Conservation (phyloP, 176 grass and related monocot genomes). For the Zea luxurians region DNA sequence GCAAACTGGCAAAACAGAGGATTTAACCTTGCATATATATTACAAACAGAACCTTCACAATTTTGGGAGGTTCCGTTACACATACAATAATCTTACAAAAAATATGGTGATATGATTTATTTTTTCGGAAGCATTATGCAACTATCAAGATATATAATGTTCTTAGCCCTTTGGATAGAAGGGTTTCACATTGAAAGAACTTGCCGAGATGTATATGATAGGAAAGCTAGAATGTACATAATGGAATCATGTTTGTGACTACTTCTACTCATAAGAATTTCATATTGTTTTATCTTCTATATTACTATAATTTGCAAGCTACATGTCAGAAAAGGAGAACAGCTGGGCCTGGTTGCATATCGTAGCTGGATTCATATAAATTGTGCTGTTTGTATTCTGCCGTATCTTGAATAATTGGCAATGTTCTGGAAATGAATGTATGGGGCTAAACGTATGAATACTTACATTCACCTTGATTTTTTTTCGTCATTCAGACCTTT, state of each 20-base stretch:
- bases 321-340: not conserved
- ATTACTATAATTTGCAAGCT: not conserved
- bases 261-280: not conserved
- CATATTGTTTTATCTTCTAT: not conserved
- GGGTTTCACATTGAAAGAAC: not conserved
- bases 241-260: not conserved
- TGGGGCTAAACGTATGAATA: not conserved
- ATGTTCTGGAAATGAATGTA: not conserved
- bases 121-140: not conserved
- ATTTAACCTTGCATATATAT: constrained; percentile 8
- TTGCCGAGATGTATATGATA: not conserved
- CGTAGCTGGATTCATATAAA: not conserved
- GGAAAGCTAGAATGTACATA: not conserved
- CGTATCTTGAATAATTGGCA: not conserved
- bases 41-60: not conserved
- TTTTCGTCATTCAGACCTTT: not conserved
- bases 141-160: not conserved
- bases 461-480: not conserved
- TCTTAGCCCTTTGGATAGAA: not conserved
- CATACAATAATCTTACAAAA: constrained; percentile 5
- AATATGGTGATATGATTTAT: not conserved
- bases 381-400: not conserved
- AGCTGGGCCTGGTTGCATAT: not conserved
- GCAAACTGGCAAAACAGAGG: not conserved
- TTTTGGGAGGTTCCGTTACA: not conserved